Base-by-base conservation (phyloP, 1,139 yeast genomes). In the Saccharomyces pastorianus region DNA sequence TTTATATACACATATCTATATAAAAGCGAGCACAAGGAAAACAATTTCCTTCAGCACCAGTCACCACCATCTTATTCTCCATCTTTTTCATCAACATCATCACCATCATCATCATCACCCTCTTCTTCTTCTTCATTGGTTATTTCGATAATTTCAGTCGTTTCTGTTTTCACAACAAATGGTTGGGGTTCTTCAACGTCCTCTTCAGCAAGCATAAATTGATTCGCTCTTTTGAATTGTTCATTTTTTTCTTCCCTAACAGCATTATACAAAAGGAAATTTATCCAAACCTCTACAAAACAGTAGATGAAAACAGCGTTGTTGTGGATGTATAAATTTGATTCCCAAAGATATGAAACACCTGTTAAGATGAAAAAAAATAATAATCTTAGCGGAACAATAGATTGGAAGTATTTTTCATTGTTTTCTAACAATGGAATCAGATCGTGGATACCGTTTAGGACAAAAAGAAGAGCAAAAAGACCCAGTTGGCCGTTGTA, bases 261-360 rank as follows among this genome's bases (percentile, higher is more conserved):
- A 51, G 84, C 78, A 64, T 78, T 81, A 67, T 76, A 85, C 50
- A 84, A 77, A 61, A 85, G 72, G 58, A 84, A 82, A 62, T 84
- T 83, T 64, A 83, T 72, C 91, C 91, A 85, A 32, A 85, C 76
- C 65, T 86, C 95, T 59, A 81, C 66, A 61, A 85, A 84, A n/a
- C 82, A 69, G 65, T 79, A 85, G 2, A 80, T 74, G 59, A 85
- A 83, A 2, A 84, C 79, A 49, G 82, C 73, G 64, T 82, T 83
- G 69, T 84, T 85, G 63, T 85, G 82, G 25, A 84, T 53, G 41
- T 73, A 70, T 14, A 76, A 68, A 53, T 76, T 74, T 23, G 73
- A 73, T 27, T 72, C 72, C 55, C 61, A 58, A 20, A 63, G 27
- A 52, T 75, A 75, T 6, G 74, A 63, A 44, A 59, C 51, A 2